Evolutionary conservation across 2,329 filamentous ascomycete species (phyloP).

Genomic region (Tolypocladium pustulatum): DNA sequence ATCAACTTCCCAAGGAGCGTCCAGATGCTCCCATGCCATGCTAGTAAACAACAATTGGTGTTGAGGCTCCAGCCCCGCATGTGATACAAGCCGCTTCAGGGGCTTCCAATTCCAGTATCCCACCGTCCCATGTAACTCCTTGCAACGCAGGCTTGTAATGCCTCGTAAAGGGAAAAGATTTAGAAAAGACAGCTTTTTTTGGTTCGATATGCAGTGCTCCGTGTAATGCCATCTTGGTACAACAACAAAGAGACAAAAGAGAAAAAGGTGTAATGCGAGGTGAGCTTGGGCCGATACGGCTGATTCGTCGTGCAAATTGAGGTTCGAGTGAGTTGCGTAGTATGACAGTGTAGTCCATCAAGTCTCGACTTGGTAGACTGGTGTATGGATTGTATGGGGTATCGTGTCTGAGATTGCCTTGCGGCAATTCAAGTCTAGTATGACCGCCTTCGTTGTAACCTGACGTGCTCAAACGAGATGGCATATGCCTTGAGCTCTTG

Average conservation of each 20-base stretch:
- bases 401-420: neutral
- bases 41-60: constrained; percentile 20
- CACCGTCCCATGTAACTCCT: constrained; percentile 10
- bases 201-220: constrained; percentile 41
- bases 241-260: constrained; percentile 19
- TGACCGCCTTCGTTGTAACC: constrained; percentile 47
- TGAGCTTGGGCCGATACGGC: constrained; percentile 9
- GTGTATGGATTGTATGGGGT: constrained; percentile 3
- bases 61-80: constrained; percentile 17
- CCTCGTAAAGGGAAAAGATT: constrained; percentile 11
- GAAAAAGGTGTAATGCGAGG: constrained; percentile 7
- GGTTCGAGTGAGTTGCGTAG: constrained; percentile 21
- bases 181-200: constrained; percentile 14
- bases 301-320: constrained; percentile 4
- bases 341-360: constrained; percentile 2
- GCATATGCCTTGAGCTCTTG: constrained; percentile 78
- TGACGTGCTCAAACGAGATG: constrained; percentile 77
- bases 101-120: constrained; percentile 14
- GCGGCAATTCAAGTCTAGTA: constrained; percentile 25
- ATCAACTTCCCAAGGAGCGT: constrained; percentile 15
- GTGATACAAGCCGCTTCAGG: constrained; percentile 17
- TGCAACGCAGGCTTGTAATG: constrained; percentile 5
- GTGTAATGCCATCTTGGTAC: constrained; percentile 36
- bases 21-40: constrained; percentile 22
- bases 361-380: constrained; percentile 2